Base-by-base conservation (phyloP, 106 monocot genomes). In the Dioscorea zingiberensis region DNA sequence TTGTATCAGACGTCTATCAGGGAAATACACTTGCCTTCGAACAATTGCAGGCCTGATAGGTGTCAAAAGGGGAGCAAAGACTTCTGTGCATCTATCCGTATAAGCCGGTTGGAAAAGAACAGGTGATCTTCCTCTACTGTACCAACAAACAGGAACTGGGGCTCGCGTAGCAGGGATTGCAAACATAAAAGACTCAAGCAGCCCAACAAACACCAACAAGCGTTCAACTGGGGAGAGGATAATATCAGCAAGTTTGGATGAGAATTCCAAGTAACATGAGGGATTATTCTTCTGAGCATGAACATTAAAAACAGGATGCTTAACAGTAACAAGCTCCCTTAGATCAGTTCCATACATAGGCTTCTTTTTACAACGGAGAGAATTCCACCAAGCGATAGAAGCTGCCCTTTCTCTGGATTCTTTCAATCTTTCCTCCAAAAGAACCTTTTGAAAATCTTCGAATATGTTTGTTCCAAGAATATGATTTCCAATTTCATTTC, bases 1-100 rank as follows among this genome's bases (percentile, higher is more conserved):
- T 59, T 98, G 98, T 75, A 98, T 92, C 53, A 98, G 65, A 48
- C 98, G 88, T 32, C 93, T 81, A 68, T 98, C 98, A 71, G 92
- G 98, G 78, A 98, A 98, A 75, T 98, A 98, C n/a, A 98, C 82
- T 67, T 98, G 98, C 55, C 86, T 64, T 2, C 98, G 86, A 44
- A 98, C 93, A 64, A 98, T 93, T 54, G 93, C 92, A 55, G 89
- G 79, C 62, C 98, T 81, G 38, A 89, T 65, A 4, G 93, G 89
- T 45, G 86, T 62, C 12, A 93, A 55, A 44, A 93, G 82, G 47
- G 98, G 98, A 62, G 81, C 78, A 27, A 89, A 82, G 38, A 73
- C 46, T 10, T 80, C 68, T 64, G 67, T 74, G 53, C 79, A 98
- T 62, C 64, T 81, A 14, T 86, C 81, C 46, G 54, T 73, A 60